Evolutionary conservation across 306 rosid genomes (phyloP).

Genomic region (Vicia villosa): DNA sequence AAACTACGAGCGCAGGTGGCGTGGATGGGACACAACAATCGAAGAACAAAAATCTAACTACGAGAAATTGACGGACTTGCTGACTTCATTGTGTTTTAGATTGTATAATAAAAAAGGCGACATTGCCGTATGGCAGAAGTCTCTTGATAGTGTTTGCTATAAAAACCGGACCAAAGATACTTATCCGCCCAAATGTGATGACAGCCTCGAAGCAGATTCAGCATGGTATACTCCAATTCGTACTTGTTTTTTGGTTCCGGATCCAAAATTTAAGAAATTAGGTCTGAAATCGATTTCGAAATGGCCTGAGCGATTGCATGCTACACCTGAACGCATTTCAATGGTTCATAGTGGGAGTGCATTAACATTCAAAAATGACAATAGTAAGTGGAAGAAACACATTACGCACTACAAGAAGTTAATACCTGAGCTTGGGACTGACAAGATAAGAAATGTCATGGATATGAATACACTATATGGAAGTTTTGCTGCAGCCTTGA

Average conservation of each 20-base stretch:
- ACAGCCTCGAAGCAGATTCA: constrained; percentile 78
- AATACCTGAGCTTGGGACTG: constrained; percentile 74
- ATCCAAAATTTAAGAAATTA: constrained; percentile 60
- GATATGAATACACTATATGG: constrained; percentile 94
- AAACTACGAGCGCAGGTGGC: constrained; percentile 84
- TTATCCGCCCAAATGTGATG: constrained; percentile 86
- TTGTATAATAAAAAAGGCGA: constrained; percentile 81
- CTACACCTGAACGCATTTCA: constrained; percentile 68
- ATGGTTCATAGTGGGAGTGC: constrained; percentile 62
- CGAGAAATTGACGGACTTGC: constrained; percentile 67
- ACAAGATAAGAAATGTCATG: constrained; percentile 89
- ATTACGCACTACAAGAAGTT: constrained; percentile 81
- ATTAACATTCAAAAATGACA: constrained; percentile 63
- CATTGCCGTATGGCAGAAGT: constrained; percentile 94
- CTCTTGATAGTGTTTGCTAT: constrained; percentile 62
- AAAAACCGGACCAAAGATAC: constrained; percentile 57
- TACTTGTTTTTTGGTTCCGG: constrained; percentile 71
- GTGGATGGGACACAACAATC: constrained; percentile 96
- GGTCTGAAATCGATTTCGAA: constrained; percentile 56
- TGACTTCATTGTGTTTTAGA: constrained; percentile 83
- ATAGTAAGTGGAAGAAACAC: constrained; percentile 74
- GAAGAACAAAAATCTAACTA: constrained; percentile 79
- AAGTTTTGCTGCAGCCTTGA: constrained; percentile 81
- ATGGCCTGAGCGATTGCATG: constrained; percentile 84
- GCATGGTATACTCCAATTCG: constrained; percentile 97